phyloP scores from a whole-genome alignment of 2,329 filamentous ascomycete genomes.

The Aspergillus felis region DNA sequence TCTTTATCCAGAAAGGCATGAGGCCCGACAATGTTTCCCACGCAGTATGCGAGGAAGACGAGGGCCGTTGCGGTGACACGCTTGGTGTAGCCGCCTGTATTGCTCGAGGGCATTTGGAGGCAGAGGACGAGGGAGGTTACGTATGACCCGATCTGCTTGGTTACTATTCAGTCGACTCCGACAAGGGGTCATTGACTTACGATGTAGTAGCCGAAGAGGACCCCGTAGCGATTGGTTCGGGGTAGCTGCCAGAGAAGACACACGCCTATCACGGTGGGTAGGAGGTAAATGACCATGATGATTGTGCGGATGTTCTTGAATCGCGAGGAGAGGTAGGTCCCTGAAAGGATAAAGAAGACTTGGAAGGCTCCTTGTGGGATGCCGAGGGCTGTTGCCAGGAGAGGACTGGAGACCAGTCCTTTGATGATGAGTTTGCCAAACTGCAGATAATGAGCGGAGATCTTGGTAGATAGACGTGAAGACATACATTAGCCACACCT shows the following conservation, averaged over 20 bases:
- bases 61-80: conserved; percentile 47
- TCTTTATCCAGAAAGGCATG: conserved; percentile 42
- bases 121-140: conserved; percentile 53
- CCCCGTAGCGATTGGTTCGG: conserved; percentile 41
- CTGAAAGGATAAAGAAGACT: conserved; percentile 49
- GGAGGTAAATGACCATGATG: conserved; percentile 51
- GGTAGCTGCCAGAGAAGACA: conserved; percentile 50
- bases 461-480: no score
- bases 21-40: conserved; percentile 46
- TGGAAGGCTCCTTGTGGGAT: conserved; percentile 55
- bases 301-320: conserved; percentile 49
- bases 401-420: conserved; percentile 42
- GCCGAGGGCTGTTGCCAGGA: conserved; percentile 50
- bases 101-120: conserved; percentile 40
- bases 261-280: conserved; percentile 50
- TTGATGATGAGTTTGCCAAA: conserved; percentile 54
- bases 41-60: conserved; percentile 42
- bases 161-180: background rate
- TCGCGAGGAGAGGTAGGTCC: conserved; percentile 50
- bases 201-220: conserved; percentile 53
- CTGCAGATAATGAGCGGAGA: background rate
- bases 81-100: conserved; percentile 49
- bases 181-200: background rate
- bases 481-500: conserved; percentile 46
- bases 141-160: conserved; percentile 36